phyloP scores from a whole-genome alignment of 106 monocot genomes.

The Dendrobium nobile region DNA sequence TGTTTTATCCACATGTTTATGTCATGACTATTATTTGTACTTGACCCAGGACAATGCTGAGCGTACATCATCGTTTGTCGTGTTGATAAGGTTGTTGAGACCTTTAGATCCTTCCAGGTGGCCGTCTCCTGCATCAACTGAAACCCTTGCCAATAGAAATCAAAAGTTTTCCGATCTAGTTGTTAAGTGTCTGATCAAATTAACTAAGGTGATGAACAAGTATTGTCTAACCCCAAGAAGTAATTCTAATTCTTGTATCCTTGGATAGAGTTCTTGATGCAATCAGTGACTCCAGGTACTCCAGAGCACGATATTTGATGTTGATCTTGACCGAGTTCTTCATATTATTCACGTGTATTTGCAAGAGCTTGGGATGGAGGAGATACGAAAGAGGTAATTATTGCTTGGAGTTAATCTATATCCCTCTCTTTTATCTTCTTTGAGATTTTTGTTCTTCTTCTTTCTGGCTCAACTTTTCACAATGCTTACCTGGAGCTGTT shows the following conservation, averaged over 20 bases:
- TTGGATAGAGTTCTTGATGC: background rate
- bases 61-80: constrained; percentile 91
- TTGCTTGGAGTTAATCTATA: background rate
- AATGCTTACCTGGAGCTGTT: background rate
- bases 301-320: constrained; percentile 84
- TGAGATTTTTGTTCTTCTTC: background rate
- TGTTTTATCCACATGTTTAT: background rate
- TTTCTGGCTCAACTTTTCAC: background rate
- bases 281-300: constrained; percentile 49
- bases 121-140: constrained; percentile 70
- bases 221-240: background rate
- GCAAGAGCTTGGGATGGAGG: constrained; percentile 99
- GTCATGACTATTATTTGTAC: constrained; percentile 5
- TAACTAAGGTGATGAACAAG: constrained; percentile 64
- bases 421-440: background rate
- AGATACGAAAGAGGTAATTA: constrained; percentile 77
- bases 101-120: constrained; percentile 86
- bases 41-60: constrained; percentile 90
- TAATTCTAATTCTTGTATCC: background rate
- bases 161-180: constrained; percentile 97
- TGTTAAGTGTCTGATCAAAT: constrained; percentile 95
- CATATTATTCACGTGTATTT: constrained; percentile 95
- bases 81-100: constrained; percentile 78
- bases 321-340: constrained; percentile 94
- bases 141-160: constrained; percentile 53